Evolutionary conservation across 1,284 basidiomycete species (phyloP).

Genomic region (Schizophyllum amplum): DNA sequence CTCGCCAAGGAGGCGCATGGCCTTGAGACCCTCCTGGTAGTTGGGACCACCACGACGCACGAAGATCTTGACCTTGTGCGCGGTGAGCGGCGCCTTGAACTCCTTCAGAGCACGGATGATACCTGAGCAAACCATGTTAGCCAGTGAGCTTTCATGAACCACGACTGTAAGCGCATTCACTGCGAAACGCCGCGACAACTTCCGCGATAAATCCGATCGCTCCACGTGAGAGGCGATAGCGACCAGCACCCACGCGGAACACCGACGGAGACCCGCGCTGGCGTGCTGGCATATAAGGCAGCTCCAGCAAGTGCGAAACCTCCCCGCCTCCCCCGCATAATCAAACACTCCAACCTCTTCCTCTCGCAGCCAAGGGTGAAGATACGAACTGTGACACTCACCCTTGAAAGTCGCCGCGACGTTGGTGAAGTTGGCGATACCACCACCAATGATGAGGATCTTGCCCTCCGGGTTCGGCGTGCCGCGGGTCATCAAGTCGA

Average conservation of each 20-base stretch:
- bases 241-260: not conserved
- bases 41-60: slow-evolving; percentile 98
- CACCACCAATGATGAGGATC: slow-evolving; percentile 98
- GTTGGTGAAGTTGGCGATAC: slow-evolving; percentile 99
- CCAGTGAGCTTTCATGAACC: too few species aligned
- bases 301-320: too few species aligned
- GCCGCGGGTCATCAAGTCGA: slow-evolving; percentile 95
- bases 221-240: not conserved
- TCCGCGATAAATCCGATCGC: too few species aligned
- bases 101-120: slow-evolving; percentile 97
- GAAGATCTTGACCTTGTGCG: slow-evolving; percentile 87
- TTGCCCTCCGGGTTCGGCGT: slow-evolving; percentile 82
- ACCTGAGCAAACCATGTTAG: slow-evolving; percentile 5
- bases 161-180: not conserved
- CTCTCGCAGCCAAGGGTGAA: too few species aligned
- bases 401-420: slow-evolving; percentile 99
- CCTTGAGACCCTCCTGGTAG: slow-evolving; percentile 99
- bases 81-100: slow-evolving; percentile 80
- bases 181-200: too few species aligned
- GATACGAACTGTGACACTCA: slow-evolving; percentile 7
- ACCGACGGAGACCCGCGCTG: not conserved
- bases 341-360: too few species aligned
- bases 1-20: slow-evolving; percentile 97
- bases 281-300: not conserved
- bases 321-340: too few species aligned